Percentiles rank a stretch among this genome's conserved stretches.
Evolutionary conservation across 805 yeast species (phyloP).

Genomic region (Diddensiella santjacobensis): DNA sequence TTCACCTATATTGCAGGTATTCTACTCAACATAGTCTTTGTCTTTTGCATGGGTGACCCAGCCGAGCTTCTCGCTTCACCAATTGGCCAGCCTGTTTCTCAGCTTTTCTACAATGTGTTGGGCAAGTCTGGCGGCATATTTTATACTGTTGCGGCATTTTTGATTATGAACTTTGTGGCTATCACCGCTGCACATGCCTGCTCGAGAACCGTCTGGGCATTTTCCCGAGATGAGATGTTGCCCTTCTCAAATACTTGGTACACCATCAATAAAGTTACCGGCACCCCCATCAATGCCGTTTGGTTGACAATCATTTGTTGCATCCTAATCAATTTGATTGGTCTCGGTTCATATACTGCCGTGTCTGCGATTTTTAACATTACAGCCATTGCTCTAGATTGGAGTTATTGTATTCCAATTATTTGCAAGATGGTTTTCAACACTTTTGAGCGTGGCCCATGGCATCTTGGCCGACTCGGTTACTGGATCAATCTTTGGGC

Average conservation of each 20-base stretch:
- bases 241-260: slow-evolving; percentile 66
- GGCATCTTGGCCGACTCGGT: slow-evolving; percentile 22
- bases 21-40: slow-evolving; percentile 65
- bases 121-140: slow-evolving; percentile 24
- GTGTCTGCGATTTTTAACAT: slow-evolving; percentile 83
- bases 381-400: slow-evolving; percentile 67
- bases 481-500: slow-evolving; percentile 21
- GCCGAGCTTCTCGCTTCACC: slow-evolving; percentile 69
- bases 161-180: slow-evolving; percentile 60
- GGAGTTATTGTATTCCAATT: slow-evolving; percentile 73
- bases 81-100: slow-evolving; percentile 71
- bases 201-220: slow-evolving; percentile 73
- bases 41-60: slow-evolving; percentile 68
- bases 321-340: slow-evolving; percentile 53
- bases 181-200: slow-evolving; percentile 79
- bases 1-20: slow-evolving; percentile 67
- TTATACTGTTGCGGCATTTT: slow-evolving; percentile 52
- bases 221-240: slow-evolving; percentile 78
- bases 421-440: slow-evolving; percentile 22
- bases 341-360: slow-evolving; percentile 67
- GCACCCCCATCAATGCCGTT: slow-evolving; percentile 65
- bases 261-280: slow-evolving; percentile 52
- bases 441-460: slow-evolving; percentile 21
- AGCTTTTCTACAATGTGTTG: slow-evolving; percentile 57
- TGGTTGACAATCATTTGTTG: slow-evolving; percentile 42